Conservation (phyloP, 352 stramenopile genomes). For the Globisporangium canariense region DNA sequence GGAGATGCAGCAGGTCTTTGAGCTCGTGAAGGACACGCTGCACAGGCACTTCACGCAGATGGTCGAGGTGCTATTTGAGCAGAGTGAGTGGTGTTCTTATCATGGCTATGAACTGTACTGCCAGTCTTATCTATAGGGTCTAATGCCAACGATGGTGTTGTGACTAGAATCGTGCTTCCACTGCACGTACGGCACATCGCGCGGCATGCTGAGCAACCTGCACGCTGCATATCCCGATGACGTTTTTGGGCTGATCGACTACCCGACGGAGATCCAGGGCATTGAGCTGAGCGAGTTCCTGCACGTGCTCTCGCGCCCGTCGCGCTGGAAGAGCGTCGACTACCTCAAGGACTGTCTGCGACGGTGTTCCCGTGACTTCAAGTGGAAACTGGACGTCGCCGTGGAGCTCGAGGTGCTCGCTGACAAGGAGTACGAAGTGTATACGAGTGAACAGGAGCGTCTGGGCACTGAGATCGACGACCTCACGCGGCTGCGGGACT, state of each 20-base stretch:
- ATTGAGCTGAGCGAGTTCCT: slow-evolving; percentile 65
- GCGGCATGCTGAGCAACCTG: slow-evolving; percentile 44
- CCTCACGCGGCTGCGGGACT: slow-evolving; percentile 63
- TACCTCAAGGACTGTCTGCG: slow-evolving; percentile 78
- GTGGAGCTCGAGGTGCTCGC: slow-evolving; percentile 70
- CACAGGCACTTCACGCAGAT: slow-evolving; percentile 58
- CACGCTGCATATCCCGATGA: slow-evolving; percentile 50
- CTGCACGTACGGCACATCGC: slow-evolving; percentile 57
- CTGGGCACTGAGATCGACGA: slow-evolving; percentile 80
- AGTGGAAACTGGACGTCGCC: slow-evolving; percentile 75
- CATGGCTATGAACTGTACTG: neutral
- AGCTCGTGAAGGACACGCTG: slow-evolving; percentile 46
- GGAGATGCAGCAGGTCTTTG: slow-evolving; percentile 37
- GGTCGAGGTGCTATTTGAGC: slow-evolving; percentile 64
- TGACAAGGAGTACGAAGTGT: slow-evolving; percentile 52
- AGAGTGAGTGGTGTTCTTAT: slow-evolving; percentile 28
- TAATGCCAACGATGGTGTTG: neutral
- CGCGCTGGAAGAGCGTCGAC: slow-evolving; percentile 77
- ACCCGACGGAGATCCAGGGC: slow-evolving; percentile 60
- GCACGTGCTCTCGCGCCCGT: slow-evolving; percentile 44
- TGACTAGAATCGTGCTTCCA: slow-evolving; percentile 58
- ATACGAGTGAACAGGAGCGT: slow-evolving; percentile 37
- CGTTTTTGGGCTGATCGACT: slow-evolving; percentile 70
- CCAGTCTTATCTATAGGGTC: neutral
- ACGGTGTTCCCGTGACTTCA: slow-evolving; percentile 70